Conservation (phyloP, 495 filamentous ascomycete species). For the Hyaloscypha bicolor region DNA sequence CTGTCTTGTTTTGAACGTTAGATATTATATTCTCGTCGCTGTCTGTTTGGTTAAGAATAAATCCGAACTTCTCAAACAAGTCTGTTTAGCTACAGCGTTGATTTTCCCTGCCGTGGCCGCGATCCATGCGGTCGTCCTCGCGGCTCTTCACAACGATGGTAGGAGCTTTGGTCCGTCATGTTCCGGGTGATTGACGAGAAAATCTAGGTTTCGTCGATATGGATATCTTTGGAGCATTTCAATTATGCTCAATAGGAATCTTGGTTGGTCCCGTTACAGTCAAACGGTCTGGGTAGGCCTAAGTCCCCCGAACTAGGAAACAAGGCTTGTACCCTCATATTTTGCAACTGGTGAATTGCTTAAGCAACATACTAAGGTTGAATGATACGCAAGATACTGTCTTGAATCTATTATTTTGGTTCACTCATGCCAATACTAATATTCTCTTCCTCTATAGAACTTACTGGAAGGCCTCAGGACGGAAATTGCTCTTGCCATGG, state of each 20-base stretch:
- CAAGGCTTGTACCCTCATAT: no score
- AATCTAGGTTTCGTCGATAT: conserved; percentile 58
- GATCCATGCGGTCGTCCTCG: conserved; percentile 60
- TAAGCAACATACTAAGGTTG: no score
- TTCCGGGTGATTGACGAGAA: conserved; percentile 6
- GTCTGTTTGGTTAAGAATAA: conserved; percentile 56
- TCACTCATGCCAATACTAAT: no score
- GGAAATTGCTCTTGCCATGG: conserved; percentile 65
- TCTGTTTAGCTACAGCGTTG: conserved; percentile 60
- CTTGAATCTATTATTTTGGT: no score
- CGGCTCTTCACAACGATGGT: conserved; percentile 53
- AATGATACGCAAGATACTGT: no score
- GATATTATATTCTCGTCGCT: conserved; percentile 60
- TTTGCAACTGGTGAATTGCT: no score
- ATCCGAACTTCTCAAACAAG: conserved; percentile 58
- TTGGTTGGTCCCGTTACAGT: conserved; percentile 60
- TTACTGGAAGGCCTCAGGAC: conserved; percentile 60
- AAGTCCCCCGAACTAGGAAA: no score
- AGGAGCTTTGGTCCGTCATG: conserved; percentile 30
- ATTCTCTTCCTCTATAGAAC: conserved; percentile 60
- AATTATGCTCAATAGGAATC: conserved; percentile 63
- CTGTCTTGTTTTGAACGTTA: conserved; percentile 32
- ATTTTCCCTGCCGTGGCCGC: conserved; percentile 63
- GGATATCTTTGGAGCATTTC: conserved; percentile 66
- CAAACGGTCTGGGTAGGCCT: no score